These are phyloP conservation scores for Phaeotremella fagi DNA, from an alignment of 768 basidiomycete species.

Conservation along the genomic window DNA sequence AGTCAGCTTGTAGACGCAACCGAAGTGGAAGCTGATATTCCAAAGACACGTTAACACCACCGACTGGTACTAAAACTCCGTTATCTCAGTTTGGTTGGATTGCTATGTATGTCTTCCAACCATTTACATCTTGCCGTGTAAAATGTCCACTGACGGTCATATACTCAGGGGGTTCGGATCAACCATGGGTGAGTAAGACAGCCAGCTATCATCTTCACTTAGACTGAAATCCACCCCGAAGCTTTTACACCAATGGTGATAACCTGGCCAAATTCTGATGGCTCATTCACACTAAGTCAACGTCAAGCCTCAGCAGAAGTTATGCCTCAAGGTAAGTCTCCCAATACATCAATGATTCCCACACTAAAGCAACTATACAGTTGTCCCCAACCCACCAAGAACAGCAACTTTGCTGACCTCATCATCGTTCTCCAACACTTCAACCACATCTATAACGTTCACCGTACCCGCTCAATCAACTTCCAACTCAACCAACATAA, in stretches of 20 bases:
- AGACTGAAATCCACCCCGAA: conserved; percentile 1
- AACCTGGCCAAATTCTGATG: conserved; percentile 65
- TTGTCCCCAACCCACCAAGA: conserved; percentile 52
- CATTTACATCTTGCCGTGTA: not conserved
- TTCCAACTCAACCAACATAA: conserved; percentile 51
- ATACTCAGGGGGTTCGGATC: conserved; percentile 32
- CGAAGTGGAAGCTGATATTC: not conserved
- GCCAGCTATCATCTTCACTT: not conserved
- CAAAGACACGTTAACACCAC: conserved; percentile 24
- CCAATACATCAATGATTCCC: conserved; percentile 13
- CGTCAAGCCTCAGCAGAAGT: conserved; percentile 55
- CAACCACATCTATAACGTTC: conserved; percentile 29
- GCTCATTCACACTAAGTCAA: conserved; percentile 63
- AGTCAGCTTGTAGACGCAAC: conserved; percentile 6
- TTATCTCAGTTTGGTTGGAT: conserved; percentile 26
- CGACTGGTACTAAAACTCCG: conserved; percentile 5
- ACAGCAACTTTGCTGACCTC: conserved; percentile 57
- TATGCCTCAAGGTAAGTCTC: conserved; percentile 58
- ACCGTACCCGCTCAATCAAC: conserved; percentile 30
- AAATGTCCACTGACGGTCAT: no score
- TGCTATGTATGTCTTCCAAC: conserved; percentile 25
- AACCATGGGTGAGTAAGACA: conserved; percentile 24
- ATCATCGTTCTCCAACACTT: conserved; percentile 29
- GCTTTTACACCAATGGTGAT: conserved; percentile 58
- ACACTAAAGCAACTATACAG: conserved; percentile 6